Conservation (phyloP, 306 rosid genomes). For the Cucurbita moschata region DNA sequence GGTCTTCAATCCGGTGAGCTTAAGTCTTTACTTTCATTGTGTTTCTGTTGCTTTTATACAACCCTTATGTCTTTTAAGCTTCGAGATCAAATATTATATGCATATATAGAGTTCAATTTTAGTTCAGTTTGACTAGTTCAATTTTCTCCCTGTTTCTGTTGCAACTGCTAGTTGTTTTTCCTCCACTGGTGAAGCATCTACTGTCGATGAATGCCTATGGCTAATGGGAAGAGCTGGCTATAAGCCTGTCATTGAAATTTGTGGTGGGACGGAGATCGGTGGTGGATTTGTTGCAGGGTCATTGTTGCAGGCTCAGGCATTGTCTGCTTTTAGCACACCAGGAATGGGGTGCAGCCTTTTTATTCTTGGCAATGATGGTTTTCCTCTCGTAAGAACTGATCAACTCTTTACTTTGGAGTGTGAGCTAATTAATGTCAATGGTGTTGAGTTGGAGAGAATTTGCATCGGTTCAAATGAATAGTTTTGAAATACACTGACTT, state of each 20-base stretch:
- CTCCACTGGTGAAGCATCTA: slow-evolving; percentile 90
- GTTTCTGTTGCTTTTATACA: not conserved
- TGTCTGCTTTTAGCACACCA: slow-evolving; percentile 94
- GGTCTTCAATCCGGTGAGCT: slow-evolving; percentile 78
- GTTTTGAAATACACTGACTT: not conserved
- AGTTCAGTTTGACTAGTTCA: not conserved
- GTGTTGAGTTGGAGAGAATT: slow-evolving; percentile 1
- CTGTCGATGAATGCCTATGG: slow-evolving; percentile 81
- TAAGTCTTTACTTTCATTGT: not conserved
- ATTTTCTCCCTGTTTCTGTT: not conserved
- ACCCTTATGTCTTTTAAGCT: not conserved
- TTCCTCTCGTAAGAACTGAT: slow-evolving; percentile 50
- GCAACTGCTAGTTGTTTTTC: slow-evolving; percentile 52
- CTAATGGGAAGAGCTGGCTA: slow-evolving; percentile 91
- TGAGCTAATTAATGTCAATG: not conserved
- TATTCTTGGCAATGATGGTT: slow-evolving; percentile 58
- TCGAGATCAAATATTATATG: not conserved
- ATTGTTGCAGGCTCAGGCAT: slow-evolving; percentile 66
- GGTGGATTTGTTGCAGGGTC: slow-evolving; percentile 84
- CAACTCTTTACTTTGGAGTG: not conserved
- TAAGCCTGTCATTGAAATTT: slow-evolving; percentile 80
- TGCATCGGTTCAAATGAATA: not conserved
- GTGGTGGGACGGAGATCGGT: slow-evolving; percentile 97
- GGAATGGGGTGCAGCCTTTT: slow-evolving; percentile 75
- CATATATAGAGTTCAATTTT: not conserved